Evolutionary conservation across 116 monocot genomes (phyloP), one percentile per base, ranked within the genome.

Genomic region (Zostera marina): DNA sequence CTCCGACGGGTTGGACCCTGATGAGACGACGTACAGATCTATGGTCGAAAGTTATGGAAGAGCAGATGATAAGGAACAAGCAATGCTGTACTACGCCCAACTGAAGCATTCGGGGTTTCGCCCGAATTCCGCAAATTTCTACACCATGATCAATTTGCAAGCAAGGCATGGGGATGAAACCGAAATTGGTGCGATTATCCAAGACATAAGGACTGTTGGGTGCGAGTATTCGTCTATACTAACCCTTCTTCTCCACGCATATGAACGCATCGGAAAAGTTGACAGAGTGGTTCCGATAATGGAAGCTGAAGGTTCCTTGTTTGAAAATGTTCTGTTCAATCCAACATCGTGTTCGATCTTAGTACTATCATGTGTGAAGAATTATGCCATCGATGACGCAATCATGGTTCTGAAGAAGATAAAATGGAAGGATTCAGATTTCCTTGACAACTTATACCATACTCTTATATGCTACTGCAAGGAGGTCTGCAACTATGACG

Each of bases 21-120:
- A 94, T 73, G 94, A 85, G 73, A 79, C 85, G 26, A 94, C 88
- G 9, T 88, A 82, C 59, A 70, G 94, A 46, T 94, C 88, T 56
- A 82, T 94, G 94, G 42, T 94, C 53, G 94, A 94, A 65, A 84
- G 94, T 12, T 79, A 75, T 67, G 94, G 94, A 47, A 74, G 94
- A 65, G 47, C 52, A 10, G 71, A 82, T 51, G 70, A 85, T 54
- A 82, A 88, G 45, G 52, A 74, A 47, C 69, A 75, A 53, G 70
- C 85, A 10, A 55, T 79, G 45, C 64, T 56, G 41, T 85, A 79
- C 63, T 94, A 94, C 41, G 38, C 71, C 14, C 68, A 85, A 70
- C 79, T 94, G 24, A 88, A 80, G 62, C 56, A n/a, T 8, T 60
- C 54, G 11, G 94, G 94, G 20, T 94, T 76, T 72, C 61, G 19